A percentile compares a stretch with the other conserved stretches of the same genome.
Evolutionary conservation across 2,329 filamentous ascomycete species (phyloP).

Genomic region (Cryphonectria nitschkei): DNA sequence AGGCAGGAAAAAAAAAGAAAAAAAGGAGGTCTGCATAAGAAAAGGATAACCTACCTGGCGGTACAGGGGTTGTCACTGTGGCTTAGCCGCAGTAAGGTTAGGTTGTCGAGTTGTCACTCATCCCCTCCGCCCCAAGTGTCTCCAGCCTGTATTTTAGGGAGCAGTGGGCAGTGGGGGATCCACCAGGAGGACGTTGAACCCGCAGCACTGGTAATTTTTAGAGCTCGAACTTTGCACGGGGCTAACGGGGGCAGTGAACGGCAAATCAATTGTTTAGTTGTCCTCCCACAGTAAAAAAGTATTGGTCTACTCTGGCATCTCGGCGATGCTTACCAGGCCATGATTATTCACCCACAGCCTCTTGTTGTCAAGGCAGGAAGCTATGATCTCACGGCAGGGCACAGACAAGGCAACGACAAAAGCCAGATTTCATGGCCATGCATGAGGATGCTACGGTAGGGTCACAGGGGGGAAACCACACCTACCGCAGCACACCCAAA

Average conservation of each 20-base stretch:
- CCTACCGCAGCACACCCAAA: not conserved
- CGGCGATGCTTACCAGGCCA: not conserved
- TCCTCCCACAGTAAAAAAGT: too few relatives aligned
- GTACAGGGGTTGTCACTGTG: conserved; percentile 17
- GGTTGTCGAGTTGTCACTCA: conserved; percentile 11
- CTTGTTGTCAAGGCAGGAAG: not conserved
- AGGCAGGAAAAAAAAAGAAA: conserved; percentile 6
- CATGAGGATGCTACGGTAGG: not conserved
- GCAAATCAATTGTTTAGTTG: not conserved
- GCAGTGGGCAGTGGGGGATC: not conserved
- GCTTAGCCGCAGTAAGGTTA: conserved; percentile 24
- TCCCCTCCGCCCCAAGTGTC: not conserved
- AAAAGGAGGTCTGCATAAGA: conserved; percentile 28
- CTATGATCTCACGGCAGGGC: not conserved
- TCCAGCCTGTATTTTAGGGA: not conserved
- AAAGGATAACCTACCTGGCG: conserved; percentile 19
- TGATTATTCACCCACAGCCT: too few relatives aligned
- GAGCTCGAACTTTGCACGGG: not conserved
- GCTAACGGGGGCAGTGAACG: not conserved
- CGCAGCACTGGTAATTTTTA: conserved; percentile 7
- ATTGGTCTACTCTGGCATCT: not conserved
- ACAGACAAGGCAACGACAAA: not conserved
- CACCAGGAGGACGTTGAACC: not conserved
- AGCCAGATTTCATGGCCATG: not conserved
- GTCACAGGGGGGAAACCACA: not conserved